A percentile compares a stretch with the other conserved stretches of the same genome.
Conservation (phyloP, 164 flowering plant genomes). For the Euptelea pleiosperma region DNA sequence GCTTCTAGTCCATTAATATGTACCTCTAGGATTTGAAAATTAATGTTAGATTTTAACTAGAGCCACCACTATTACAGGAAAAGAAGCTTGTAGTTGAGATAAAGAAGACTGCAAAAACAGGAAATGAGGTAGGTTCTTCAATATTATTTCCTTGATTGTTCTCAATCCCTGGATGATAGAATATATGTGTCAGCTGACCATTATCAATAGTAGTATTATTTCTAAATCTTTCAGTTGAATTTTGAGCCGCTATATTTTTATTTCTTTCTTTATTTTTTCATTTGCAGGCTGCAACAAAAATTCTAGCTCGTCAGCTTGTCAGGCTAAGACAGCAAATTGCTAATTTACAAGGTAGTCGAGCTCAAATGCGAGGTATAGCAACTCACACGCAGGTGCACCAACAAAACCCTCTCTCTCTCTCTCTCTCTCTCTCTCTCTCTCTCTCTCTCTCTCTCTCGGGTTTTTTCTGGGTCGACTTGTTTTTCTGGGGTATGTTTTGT, state of each 20-base stretch:
- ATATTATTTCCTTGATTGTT: neutral
- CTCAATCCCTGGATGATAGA: neutral
- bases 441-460: neutral
- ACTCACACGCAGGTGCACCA: conserved; percentile 79
- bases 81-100: conserved; percentile 91
- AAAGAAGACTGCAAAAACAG: conserved; percentile 90
- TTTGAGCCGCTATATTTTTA: too few species aligned
- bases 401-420: conserved; percentile 10
- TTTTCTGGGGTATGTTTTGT: neutral
- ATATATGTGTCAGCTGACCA: too few species aligned
- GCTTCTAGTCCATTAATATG: neutral
- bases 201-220: too few species aligned
- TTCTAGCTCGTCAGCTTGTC: conserved; percentile 81
- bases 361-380: conserved; percentile 93
- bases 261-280: neutral
- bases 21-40: conserved; percentile 8
- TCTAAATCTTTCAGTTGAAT: too few species aligned
- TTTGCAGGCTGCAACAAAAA: conserved; percentile 78
- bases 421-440: neutral
- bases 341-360: conserved; percentile 86
- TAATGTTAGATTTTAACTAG: conserved; percentile 1
- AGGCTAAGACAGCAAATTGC: conserved; percentile 90
- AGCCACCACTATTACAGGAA: conserved; percentile 51
- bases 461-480: neutral
- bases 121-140: conserved; percentile 66